Evolutionary conservation across 305 asterid genomes (phyloP), one percentile per base, ranked within the genome.

Genomic region (Galium porrigens): DNA sequence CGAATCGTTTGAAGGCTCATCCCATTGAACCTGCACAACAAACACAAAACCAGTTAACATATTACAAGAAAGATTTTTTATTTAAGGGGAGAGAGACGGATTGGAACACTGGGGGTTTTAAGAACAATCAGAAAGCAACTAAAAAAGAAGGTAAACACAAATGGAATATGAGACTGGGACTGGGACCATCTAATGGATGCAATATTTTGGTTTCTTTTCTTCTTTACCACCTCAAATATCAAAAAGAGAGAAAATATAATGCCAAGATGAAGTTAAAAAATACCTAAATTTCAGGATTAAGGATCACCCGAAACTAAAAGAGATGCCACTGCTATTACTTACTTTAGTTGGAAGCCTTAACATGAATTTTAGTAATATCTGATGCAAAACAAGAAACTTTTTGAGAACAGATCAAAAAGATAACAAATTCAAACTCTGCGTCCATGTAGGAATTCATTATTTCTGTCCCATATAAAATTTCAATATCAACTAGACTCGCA

Each of bases 21-120:
- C 96, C 97, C 95, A 89, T 63, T 84, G 95, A 69, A 87, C 95
- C 95, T 89, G 91, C 66, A 78, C 41, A 65, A 39, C 55, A 61
- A 58, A 51, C 0, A 29, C 32, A 42, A 34, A 27, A 32, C n/a
- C 15, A 11, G 63, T 22, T 52, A n/a, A 39, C 27, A 55, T 2
- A 9, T 25, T 67, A 41, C 15, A 42, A 5, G 15, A 42, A 14
- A 54, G 10, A 22, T 49, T 18, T 11, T 32, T 49, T 14, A 49
- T 17, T 18, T n/a, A 32, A n/a, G 46, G 4, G 56, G 3, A 61
- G 36, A 10, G 18, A 37, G 44, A 4, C 18, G 5, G 2, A 0
- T 8, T 41, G 14, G 6, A 12, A 0, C 7, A 4, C 67, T 56
- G 41, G 18, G 42, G 12, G 25, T 34, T 10, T 32, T 4, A 2